A percentile compares a stretch with the other conserved stretches of the same genome.
phyloP scores from a whole-genome alignment of 768 basidiomycete genomes.

The Boletus reticulatus region DNA sequence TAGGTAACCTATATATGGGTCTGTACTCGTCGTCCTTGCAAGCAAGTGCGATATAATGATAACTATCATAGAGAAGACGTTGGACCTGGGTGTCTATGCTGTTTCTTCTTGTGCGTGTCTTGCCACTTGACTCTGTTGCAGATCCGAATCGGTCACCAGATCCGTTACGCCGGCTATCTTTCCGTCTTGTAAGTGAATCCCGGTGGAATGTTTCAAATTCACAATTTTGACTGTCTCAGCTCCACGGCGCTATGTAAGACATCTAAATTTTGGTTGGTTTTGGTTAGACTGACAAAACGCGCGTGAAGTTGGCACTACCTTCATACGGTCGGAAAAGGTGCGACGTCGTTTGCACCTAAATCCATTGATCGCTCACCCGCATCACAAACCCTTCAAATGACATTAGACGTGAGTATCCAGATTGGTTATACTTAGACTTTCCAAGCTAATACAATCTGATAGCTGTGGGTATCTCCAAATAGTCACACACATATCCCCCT shows the following conservation, averaged over 20 bases:
- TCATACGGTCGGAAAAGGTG: not conserved
- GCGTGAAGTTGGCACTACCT: not conserved
- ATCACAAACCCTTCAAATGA: not conserved
- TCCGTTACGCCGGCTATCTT: not conserved
- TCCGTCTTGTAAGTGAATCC: not conserved
- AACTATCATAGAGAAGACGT: not conserved
- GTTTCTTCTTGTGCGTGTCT: not conserved
- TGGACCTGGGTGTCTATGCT: constrained; percentile 2
- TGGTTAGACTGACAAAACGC: not conserved
- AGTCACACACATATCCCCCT: not conserved
- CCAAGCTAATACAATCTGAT: not conserved
- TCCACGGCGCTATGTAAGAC: not conserved
- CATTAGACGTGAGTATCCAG: not conserved
- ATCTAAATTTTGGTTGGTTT: not conserved
- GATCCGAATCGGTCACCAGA: not conserved
- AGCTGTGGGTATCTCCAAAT: not conserved
- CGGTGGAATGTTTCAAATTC: not conserved
- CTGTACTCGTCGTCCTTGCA: not conserved
- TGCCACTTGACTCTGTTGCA: no score
- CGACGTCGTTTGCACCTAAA: not conserved
- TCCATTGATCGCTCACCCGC: not conserved
- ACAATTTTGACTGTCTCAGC: not conserved
- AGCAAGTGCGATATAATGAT: not conserved
- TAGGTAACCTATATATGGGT: constrained; percentile 4
- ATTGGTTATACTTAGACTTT: not conserved